Base-by-base conservation (phyloP, 2,329 filamentous ascomycete species). In the Paracamarosporium sp. region DNA sequence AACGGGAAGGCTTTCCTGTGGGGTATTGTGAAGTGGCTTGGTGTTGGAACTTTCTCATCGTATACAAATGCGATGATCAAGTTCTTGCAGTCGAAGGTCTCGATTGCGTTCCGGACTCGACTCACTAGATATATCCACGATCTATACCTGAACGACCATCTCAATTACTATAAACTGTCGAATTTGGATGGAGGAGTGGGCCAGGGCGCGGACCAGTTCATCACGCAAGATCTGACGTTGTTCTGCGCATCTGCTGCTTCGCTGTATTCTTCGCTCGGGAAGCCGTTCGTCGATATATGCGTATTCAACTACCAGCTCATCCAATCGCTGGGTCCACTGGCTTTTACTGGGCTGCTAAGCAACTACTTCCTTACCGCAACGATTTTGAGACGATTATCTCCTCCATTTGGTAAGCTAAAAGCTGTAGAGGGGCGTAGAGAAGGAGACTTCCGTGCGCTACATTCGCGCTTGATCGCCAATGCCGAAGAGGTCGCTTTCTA, bases 51-150 rank as follows among this genome's bases (percentile, higher is more conserved):
- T 2, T 88, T 98, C 62, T 94, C 93, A 8, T 96, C 94, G 0
- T 99, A 99, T 73, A 97, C 94, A 50, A 99, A 99, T 76, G 93
- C 94, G 53, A 97, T 96, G 90, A 99, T 99, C 83, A 98, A 98
- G 78, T 99, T 91, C 79, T 85, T 99, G 61, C 94, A 99, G 78
- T 94, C 92, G 50, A 99, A 99, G 81, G 93, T 99, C 53, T 97
- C 94, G 6, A 99, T 99, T 65, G 94, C 96, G 31, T 99, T 99
- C 84, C 89, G 95, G 40, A 99, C 95, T 4, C 88, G 95, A 11
- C 83, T 99, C 13, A 99, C 95, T 1, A 85, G 95, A 66, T 99
- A 99, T 75, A 97, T 99, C 53, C 95, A 99, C 77, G 95, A 99
- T 71, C 81, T 99, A 8, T 99, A 99, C 71, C 85, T 99, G 15